A percentile compares a stretch with the other conserved stretches of the same genome.
Conservation (phyloP, 1,284 basidiomycete genomes). For the Athelia psychrophila region DNA sequence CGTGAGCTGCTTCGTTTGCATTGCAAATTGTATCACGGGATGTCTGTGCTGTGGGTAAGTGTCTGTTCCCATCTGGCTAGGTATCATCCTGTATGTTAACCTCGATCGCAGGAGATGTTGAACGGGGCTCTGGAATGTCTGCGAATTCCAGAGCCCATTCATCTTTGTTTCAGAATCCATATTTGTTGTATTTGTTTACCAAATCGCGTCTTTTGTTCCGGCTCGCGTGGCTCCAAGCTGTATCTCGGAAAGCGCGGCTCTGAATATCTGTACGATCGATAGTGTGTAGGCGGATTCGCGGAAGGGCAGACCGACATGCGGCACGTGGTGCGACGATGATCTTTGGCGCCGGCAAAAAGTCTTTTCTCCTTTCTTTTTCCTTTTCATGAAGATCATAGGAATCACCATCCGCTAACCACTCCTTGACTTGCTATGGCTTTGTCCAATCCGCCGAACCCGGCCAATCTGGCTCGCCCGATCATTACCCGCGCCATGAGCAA, state of each 20-base stretch:
- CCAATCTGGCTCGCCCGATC: slow-evolving; percentile 32
- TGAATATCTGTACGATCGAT: no score
- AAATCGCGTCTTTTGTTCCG: no score
- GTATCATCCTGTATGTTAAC: neutral
- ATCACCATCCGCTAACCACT: slow-evolving; percentile 15
- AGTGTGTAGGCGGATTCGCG: no score
- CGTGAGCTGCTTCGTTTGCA: slow-evolving; percentile 28
- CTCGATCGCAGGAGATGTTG: slow-evolving; percentile 3
- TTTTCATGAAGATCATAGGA: slow-evolving; percentile 58
- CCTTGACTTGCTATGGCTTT: slow-evolving; percentile 26
- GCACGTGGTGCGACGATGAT: no score
- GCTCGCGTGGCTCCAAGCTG: no score
- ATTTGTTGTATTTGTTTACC: neutral
- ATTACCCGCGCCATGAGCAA: slow-evolving; percentile 47
- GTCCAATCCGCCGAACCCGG: slow-evolving; percentile 16
- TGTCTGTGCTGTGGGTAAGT: slow-evolving; percentile 22
- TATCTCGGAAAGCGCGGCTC: no score
- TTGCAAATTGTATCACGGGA: slow-evolving; percentile 20
- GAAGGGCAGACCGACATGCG: no score
- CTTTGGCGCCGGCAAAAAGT: neutral
- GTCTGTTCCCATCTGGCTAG: neutral
- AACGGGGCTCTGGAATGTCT: slow-evolving; percentile 8
- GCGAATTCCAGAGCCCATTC: slow-evolving; percentile 5
- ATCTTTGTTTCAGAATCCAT: neutral
- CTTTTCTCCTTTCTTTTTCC: slow-evolving; percentile 37